Conservation (phyloP, 306 rosid species). For the Clitoria ternatea region DNA sequence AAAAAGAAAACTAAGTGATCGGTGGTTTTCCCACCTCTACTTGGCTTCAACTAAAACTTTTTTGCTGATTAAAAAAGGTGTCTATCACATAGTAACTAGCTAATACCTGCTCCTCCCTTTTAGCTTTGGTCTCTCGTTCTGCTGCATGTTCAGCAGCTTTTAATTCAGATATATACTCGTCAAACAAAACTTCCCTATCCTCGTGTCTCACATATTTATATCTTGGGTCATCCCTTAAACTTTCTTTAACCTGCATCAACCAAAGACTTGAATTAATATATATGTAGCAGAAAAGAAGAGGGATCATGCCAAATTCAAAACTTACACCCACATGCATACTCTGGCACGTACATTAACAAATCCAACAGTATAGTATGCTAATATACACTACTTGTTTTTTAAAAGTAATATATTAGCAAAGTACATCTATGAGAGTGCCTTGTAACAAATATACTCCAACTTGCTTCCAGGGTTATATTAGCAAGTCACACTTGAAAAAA, state of each 20-base stretch:
- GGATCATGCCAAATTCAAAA: not conserved
- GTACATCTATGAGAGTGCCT: not conserved
- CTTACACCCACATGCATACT: not conserved
- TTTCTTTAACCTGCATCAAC: conserved; percentile 73
- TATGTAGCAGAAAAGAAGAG: not conserved
- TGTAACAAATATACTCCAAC: not conserved
- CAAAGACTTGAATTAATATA: conserved; percentile 19
- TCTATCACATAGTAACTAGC: not conserved
- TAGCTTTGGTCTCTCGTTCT: conserved; percentile 73
- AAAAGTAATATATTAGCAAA: not conserved
- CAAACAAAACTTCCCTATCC: conserved; percentile 76
- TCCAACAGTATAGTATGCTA: not conserved
- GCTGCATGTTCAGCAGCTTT: conserved; percentile 73
- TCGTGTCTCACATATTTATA: conserved; percentile 82
- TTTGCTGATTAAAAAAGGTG: not conserved
- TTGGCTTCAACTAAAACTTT: not conserved
- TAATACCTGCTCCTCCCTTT: conserved; percentile 84
- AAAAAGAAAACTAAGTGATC: not conserved
- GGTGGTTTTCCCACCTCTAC: not conserved
- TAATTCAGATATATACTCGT: conserved; percentile 71
- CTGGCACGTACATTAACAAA: not conserved
- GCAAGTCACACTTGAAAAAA: not conserved
- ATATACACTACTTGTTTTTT: not conserved
- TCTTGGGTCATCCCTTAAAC: conserved; percentile 75
- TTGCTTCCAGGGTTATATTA: not conserved